Evolutionary conservation across 768 basidiomycete species (phyloP).

Genomic region (Lactifluus piperatus): DNA sequence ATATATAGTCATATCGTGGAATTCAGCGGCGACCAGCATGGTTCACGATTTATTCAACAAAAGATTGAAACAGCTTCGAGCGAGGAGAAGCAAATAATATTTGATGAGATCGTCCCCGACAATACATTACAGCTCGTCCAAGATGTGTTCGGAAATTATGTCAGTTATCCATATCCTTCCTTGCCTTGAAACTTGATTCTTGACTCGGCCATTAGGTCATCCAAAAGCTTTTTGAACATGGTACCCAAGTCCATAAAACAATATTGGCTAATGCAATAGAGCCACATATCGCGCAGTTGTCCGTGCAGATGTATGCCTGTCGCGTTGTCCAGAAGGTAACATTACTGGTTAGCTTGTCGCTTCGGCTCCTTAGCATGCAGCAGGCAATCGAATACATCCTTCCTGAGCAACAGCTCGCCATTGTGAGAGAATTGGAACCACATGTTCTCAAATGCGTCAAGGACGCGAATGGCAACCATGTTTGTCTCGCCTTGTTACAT

Average conservation of each 20-base stretch:
- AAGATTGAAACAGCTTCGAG: conserved; percentile 67
- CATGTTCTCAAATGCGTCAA: conserved; percentile 81
- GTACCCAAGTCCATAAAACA: conserved; percentile 65
- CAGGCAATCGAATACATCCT: conserved; percentile 80
- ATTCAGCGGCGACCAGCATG: conserved; percentile 91
- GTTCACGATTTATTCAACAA: conserved; percentile 96
- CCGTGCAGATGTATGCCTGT: conserved; percentile 93
- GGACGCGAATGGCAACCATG: conserved; percentile 92
- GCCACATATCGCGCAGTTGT: conserved; percentile 64
- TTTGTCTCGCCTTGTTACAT: conserved; percentile 31
- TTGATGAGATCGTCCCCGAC: conserved; percentile 79
- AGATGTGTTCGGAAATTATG: conserved; percentile 96
- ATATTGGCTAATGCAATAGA: conserved; percentile 66
- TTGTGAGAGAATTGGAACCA: conserved; percentile 73
- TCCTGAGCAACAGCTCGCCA: conserved; percentile 64
- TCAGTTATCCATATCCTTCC: conserved; percentile 30
- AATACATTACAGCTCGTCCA: conserved; percentile 71
- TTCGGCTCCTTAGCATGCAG: conserved; percentile 16
- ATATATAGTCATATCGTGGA: conserved; percentile 80
- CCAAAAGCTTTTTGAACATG: conserved; percentile 89
- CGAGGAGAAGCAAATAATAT: conserved; percentile 73
- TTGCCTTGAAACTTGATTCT: not conserved
- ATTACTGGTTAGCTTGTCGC: conserved; percentile 3
- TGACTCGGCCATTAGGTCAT: conserved; percentile 50
- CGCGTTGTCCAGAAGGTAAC: conserved; percentile 87